phyloP scores from a whole-genome alignment of 257 asterid species.

The Leptodermis oblonga region DNA sequence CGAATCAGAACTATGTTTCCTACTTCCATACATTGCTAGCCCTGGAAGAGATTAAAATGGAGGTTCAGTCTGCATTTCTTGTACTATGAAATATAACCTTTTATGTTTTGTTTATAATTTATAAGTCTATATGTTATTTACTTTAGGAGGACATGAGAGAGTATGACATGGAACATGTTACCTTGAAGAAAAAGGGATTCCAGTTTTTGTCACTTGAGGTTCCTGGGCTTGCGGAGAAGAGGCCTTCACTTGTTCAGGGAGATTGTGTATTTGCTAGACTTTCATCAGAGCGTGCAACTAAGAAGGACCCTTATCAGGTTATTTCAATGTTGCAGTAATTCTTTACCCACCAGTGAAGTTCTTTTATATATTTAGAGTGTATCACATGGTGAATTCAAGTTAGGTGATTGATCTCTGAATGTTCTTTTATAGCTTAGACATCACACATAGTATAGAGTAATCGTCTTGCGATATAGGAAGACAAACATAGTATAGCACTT shows the following conservation, averaged over 20 bases:
- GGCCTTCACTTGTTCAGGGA: conserved; percentile 88
- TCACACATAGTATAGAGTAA: not conserved
- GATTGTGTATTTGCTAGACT: conserved; percentile 55
- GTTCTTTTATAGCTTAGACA: not conserved
- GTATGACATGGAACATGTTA: conserved; percentile 69
- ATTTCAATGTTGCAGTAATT: not conserved
- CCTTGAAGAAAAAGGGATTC: conserved; percentile 41
- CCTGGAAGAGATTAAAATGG: conserved; percentile 92
- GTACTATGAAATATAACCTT: conserved; percentile 4
- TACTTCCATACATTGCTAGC: conserved; percentile 61
- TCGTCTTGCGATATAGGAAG: not conserved
- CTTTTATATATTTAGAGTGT: not conserved
- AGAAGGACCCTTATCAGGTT: not conserved
- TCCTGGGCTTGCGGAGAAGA: conserved; percentile 95
- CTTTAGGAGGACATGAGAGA: conserved; percentile 77
- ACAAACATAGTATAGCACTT: not conserved
- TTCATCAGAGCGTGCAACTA: conserved; percentile 37
- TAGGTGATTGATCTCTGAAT: not conserved
- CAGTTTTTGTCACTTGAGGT: conserved; percentile 73
- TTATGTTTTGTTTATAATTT: conserved; percentile 12
- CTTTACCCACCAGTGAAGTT: not conserved
- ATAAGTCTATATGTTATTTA: conserved; percentile 10
- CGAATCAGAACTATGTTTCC: conserved; percentile 35
- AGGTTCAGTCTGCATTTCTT: conserved; percentile 43
- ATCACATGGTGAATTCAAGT: not conserved